These are phyloP conservation scores for Macadamia tetraphylla DNA, from an alignment of 164 flowering plant genomes.

Conservation along the genomic window DNA sequence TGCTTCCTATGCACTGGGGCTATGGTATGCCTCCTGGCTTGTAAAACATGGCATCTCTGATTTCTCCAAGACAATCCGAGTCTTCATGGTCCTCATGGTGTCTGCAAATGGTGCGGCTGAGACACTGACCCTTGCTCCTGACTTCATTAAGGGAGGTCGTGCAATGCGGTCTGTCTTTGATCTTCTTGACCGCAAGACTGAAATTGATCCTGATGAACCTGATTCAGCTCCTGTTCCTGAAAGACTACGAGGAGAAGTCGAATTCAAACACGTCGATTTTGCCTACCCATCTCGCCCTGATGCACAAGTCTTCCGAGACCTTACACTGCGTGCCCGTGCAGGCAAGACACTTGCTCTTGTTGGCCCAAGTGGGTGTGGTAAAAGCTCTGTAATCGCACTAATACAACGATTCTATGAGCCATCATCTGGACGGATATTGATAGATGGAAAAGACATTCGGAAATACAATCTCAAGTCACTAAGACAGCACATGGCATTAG, in stretches of 20 bases:
- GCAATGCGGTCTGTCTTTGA: constrained; percentile 95
- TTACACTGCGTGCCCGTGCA: constrained; percentile 77
- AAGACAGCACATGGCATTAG: constrained; percentile 70
- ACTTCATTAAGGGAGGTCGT: constrained; percentile 91
- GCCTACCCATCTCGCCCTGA: constrained; percentile 90
- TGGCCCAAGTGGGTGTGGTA: constrained; percentile 96
- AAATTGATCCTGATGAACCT: constrained; percentile 87
- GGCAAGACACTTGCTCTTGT: constrained; percentile 94
- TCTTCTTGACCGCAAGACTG: constrained; percentile 87
- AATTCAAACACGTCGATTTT: constrained; percentile 86
- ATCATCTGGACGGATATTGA: constrained; percentile 66
- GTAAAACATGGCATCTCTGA: constrained; percentile 95
- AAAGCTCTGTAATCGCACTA: constrained; percentile 85
- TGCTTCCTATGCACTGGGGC: constrained; percentile 89
- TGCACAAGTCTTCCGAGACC: constrained; percentile 63
- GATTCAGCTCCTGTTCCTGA: constrained; percentile 67
- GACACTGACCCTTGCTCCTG: constrained; percentile 92
- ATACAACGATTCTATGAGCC: constrained; percentile 89
- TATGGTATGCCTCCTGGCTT: constrained; percentile 98
- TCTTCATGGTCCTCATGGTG: constrained; percentile 99
- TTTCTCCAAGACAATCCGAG: constrained; percentile 91
- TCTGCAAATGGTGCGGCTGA: constrained; percentile 99
- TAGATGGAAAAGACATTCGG: constrained; percentile 89
- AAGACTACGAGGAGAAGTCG: constrained; percentile 81
- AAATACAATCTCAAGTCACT: constrained; percentile 79